Percentiles rank a stretch among this genome's conserved stretches.
These are phyloP conservation scores for Capronia americana DNA, from an alignment of 2,329 filamentous ascomycete genomes.

Conservation along the genomic window DNA sequence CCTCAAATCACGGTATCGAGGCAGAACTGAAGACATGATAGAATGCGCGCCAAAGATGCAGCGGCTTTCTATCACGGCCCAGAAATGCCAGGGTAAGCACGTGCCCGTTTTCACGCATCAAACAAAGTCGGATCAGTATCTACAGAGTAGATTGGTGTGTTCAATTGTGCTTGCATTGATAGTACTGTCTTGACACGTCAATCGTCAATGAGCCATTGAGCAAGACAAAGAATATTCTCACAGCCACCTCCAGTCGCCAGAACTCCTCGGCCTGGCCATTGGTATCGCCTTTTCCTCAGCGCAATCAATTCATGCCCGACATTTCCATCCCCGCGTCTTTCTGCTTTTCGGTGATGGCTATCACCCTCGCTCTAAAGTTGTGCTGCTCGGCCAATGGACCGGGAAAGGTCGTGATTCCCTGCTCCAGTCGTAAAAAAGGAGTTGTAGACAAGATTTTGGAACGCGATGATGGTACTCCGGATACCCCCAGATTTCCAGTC, in stretches of 20 bases:
- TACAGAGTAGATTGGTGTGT: neutral
- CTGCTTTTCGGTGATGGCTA: neutral
- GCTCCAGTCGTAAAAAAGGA: constrained; percentile 32
- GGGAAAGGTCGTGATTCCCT: constrained; percentile 34
- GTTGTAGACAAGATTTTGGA: constrained; percentile 33
- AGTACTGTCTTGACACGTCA: constrained; percentile 2
- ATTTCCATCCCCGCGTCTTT: constrained; percentile 16
- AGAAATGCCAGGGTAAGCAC: neutral
- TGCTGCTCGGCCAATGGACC: constrained; percentile 25
- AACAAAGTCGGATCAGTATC: neutral
- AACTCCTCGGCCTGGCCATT: constrained; percentile 3
- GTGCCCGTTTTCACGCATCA: neutral
- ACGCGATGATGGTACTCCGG: constrained; percentile 24
- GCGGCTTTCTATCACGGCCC: neutral
- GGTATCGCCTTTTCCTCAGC: neutral
- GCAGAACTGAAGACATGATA: neutral
- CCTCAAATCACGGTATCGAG: neutral
- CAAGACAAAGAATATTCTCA: constrained; percentile 13
- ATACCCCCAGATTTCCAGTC: constrained; percentile 22
- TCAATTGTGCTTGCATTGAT: constrained; percentile 20
- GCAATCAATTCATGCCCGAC: constrained; percentile 16
- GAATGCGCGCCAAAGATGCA: neutral
- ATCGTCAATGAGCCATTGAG: constrained; percentile 9
- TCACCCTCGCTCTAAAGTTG: constrained; percentile 24
- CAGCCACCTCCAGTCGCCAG: neutral